Evolutionary conservation across 805 yeast species (phyloP).

Genomic region (Candida easanensis): DNA sequence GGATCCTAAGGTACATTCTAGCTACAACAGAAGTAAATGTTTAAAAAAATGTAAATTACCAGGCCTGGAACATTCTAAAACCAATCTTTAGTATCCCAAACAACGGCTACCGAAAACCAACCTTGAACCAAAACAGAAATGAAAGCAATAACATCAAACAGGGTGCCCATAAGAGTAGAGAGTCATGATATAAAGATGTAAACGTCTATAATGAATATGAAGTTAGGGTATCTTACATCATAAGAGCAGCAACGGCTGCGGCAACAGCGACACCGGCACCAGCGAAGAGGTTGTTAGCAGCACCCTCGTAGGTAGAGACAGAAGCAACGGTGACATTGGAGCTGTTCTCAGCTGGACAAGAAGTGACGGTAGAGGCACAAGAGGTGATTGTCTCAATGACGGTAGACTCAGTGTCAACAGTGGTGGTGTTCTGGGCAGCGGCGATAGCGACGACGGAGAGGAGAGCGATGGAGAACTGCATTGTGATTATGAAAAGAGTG

Average conservation of each 20-base stretch:
- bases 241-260: conserved; percentile 30
- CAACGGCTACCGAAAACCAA: not conserved
- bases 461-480: conserved; percentile 32
- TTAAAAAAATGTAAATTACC: not conserved
- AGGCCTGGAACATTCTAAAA: not conserved
- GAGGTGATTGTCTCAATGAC: conserved; percentile 17
- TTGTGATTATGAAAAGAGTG: conserved; percentile 25
- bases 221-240: conserved; percentile 23
- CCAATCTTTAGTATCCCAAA: not conserved
- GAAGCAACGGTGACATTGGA: conserved; percentile 25
- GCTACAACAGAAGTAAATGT: not conserved
- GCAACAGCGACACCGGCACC: conserved; percentile 30
- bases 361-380: conserved; percentile 19
- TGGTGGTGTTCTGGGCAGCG: conserved; percentile 21
- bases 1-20: no score
- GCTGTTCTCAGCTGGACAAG: conserved; percentile 20
- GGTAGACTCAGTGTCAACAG: conserved; percentile 14
- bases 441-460: conserved; percentile 28
- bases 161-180: not conserved
- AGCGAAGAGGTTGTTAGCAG: conserved; percentile 26
- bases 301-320: conserved; percentile 29
- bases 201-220: not conserved
- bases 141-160: not conserved
- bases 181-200: not conserved
- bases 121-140: not conserved